Evolutionary conservation across 2,329 filamentous ascomycete species (phyloP), one percentile per base, ranked within the genome.

Genomic region (Plenodomus tracheiphilus): DNA sequence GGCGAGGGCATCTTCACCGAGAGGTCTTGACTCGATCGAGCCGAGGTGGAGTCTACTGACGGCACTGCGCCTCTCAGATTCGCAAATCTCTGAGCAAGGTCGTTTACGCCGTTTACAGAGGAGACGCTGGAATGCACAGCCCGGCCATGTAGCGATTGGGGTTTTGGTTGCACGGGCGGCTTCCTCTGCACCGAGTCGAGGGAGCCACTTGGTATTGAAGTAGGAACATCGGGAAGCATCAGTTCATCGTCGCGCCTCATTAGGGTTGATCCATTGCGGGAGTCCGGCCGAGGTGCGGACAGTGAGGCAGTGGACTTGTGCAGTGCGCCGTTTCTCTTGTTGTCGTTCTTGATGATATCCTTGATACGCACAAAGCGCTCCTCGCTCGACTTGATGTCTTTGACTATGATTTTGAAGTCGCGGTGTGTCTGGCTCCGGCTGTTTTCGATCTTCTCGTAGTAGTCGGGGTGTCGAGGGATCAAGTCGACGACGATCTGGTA

Each of bases 381-480:
- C 43, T 75, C 69, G 40, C 69, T 67, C 8, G 67, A 58, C 36
- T 59, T 59, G 25, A 74, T 62, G 37, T 73, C 65, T 50, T 70
- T 54, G 38, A 58, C 11, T 4, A 56, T 44, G 4, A 60, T 43
- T 48, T 57, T 56, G 49, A 83, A 81, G 52, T 79, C 75, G 49
- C 75, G 74, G 58, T 78, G 73, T 71, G 74, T 78, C 55, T 71
- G 73, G 41, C 72, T 73, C 43, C 75, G 76, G 54, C 85, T 82
- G 32, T 73, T 74, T 59, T 84, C 82, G 49, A 91, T 76, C 43
- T 81, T 78, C 21, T 84, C 81, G 39, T 67, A 62, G 69, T 85
- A 95, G 53, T 93, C 89, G 47, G 82, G 84, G 68, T 96, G 91
- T 30, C 79, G 80, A 2, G 89, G 88, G 20, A 97, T 86, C 36